Evolutionary conservation across 2,329 filamentous ascomycete genomes (phyloP), one percentile per base, ranked within the genome.

Genomic region (Hypoxylon sp.): DNA sequence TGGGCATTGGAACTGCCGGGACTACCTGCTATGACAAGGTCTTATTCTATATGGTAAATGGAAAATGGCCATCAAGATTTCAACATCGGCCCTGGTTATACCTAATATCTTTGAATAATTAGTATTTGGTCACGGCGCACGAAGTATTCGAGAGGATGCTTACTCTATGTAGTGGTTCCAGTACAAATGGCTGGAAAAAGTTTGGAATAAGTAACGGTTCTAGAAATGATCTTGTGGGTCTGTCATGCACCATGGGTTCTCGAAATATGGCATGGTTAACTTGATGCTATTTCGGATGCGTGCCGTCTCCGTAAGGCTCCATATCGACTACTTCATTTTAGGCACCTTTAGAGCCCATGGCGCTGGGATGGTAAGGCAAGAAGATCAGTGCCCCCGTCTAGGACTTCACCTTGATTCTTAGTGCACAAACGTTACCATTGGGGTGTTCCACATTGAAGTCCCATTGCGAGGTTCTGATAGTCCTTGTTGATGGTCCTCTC

Each of bases 261-360:
- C 61, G 34, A 63, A 54, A 54, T 62, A 21, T 41, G 34, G 57
- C 51, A 37, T 62, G 64, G 61, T 57, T 60, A 51, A 62, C 53
- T 58, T 66, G 57, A 67, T 69, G 64, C 61, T 67, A 65, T 65
- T 65, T 69, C 67, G 67, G 67, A 67, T 67, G 61, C 46, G 63
- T 63, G 58, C 67, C 67, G 67, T 70, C 59, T 61, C 39, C 21
- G 25, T 46, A 27, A 30, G 7, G 62, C 32, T 51, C 61, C 64
- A 65, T 61, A 62, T 48, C 16, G 37, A 19, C 52, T 60, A 64
- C 55, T 59, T 51, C 50, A 61, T 60, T 67, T 57, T 34, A 48
- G 41, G 51, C 37, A 50, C 30, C 32, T 47, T n/a, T n/a, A 54
- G 41, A 55, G 58, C 46, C 66, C 67, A 46, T 61, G 65, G 65